Base-by-base conservation (phyloP, 495 filamentous ascomycete species). In the Amniculicola lignicola region DNA sequence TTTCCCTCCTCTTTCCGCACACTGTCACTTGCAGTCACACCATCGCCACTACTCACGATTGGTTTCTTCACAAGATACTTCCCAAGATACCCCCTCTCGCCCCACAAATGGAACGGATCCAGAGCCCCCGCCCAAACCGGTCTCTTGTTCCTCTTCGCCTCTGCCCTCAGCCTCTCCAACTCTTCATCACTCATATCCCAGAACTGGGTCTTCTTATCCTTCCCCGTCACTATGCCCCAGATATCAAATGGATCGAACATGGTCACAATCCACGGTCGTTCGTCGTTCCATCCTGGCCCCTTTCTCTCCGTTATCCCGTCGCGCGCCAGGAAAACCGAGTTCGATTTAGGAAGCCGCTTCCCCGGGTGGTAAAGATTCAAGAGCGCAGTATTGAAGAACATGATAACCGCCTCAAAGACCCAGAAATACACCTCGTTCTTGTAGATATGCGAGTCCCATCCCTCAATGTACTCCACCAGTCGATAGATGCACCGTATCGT, bases 351-450 rank as follows among this genome's bases (percentile, higher is more conserved):
- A 1, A 70, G 57, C 3, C 61, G 54, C 37, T 62, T 56, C 10
- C 65, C 70, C 0, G 69, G 69, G 42, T 69, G 65, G 37, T 58
- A 64, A 10, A 68, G 6, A 47, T 69, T 70, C 29, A 71, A 39
- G 22, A 71, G 45, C 5, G 60, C 25, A 10, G 67, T 69, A 43
- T 70, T 68, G 40, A 68, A 22, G 27, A 70, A 63, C 69, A 73
- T 73, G 19, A 70, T 60, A 14, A 57, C 46, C 0, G 69, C 70
- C 49, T 73, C 70, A 54, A 73, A 71, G 39, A 70, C 68, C 62
- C 69, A 71, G 42, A 71, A 67, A 44, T 54, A 70, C 36, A 61
- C 53, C 33, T 73, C 69, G 35, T 68, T 61, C 29, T 35, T 62
- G 41, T 67, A 61, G 27, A 73, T 37, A 2, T 36, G 18, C 24